These are phyloP conservation scores for Aspergillus hortae DNA, from an alignment of 2,329 filamentous ascomycete genomes.

Conservation along the genomic window DNA sequence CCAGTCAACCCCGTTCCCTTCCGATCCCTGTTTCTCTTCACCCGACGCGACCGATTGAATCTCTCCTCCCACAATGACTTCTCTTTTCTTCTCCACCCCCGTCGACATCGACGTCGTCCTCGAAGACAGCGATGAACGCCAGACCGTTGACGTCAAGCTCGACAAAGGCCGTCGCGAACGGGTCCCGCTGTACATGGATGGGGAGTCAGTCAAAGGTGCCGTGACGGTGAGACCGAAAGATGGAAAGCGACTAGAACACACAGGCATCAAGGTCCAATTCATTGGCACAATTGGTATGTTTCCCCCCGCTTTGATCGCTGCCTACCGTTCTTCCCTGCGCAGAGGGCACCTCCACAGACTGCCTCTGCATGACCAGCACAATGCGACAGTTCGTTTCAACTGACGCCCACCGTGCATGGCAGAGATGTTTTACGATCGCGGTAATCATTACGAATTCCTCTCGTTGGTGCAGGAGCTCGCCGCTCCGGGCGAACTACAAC, in stretches of 20 bases:
- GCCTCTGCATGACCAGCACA: neutral
- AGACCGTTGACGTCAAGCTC: slow-evolving; percentile 95
- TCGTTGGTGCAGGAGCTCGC: slow-evolving; percentile 95
- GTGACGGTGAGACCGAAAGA: slow-evolving; percentile 96
- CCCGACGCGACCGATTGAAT: neutral
- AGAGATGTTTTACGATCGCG: slow-evolving; percentile 99
- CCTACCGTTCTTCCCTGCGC: neutral
- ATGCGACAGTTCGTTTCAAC: neutral
- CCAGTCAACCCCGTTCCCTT: slow-evolving; percentile 8
- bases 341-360: neutral
- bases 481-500: slow-evolving; percentile 93
- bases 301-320: neutral
- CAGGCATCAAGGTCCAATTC: slow-evolving; percentile 99
- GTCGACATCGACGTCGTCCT: slow-evolving; percentile 99
- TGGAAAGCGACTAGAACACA: slow-evolving; percentile 96
- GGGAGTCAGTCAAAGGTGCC: slow-evolving; percentile 94
- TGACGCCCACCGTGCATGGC: neutral
- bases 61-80: slow-evolving; percentile 65
- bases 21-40: neutral
- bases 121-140: slow-evolving; percentile 87
- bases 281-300: slow-evolving; percentile 87
- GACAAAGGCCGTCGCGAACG: slow-evolving; percentile 98
- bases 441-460: slow-evolving; percentile 98
- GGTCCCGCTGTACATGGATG: slow-evolving; percentile 94
- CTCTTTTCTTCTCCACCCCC: slow-evolving; percentile 97